These are phyloP conservation scores for Fraxinus nigra DNA, from an alignment of 305 asterid genomes.

Conservation along the genomic window DNA sequence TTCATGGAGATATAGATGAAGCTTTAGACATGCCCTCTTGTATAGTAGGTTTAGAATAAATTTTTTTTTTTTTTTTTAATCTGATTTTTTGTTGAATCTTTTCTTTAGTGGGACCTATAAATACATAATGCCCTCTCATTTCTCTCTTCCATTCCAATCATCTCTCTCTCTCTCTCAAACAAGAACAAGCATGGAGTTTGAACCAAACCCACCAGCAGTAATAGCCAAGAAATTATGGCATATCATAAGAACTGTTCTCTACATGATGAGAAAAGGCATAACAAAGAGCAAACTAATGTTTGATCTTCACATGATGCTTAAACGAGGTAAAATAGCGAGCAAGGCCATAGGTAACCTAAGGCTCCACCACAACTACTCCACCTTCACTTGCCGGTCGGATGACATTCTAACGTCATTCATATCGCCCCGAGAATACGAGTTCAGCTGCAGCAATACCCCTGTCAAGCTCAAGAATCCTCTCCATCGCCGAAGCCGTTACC, in stretches of 20 bases:
- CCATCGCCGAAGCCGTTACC: background rate
- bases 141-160: background rate
- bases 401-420: conserved; percentile 26
- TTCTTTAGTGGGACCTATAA: background rate
- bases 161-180: background rate
- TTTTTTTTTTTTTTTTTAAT: no score
- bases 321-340: conserved; percentile 30
- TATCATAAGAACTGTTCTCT: conserved; percentile 25
- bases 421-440: conserved; percentile 42
- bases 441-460: conserved; percentile 57
- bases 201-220: conserved; percentile 15
- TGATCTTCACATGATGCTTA: conserved; percentile 30
- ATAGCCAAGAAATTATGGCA: conserved; percentile 29
- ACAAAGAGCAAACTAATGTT: conserved; percentile 25
- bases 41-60: no score
- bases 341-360: conserved; percentile 29
- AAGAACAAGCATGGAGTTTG: conserved; percentile 26
- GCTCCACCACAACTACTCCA: conserved; percentile 23
- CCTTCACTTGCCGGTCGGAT: conserved; percentile 30
- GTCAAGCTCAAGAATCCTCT: conserved; percentile 4
- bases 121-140: background rate
- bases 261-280: conserved; percentile 31
- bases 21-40: background rate
- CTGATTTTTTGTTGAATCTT: background rate
- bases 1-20: background rate